These are phyloP conservation scores for Lentinula aciculospora DNA, from an alignment of 768 basidiomycete genomes.

Conservation along the genomic window DNA sequence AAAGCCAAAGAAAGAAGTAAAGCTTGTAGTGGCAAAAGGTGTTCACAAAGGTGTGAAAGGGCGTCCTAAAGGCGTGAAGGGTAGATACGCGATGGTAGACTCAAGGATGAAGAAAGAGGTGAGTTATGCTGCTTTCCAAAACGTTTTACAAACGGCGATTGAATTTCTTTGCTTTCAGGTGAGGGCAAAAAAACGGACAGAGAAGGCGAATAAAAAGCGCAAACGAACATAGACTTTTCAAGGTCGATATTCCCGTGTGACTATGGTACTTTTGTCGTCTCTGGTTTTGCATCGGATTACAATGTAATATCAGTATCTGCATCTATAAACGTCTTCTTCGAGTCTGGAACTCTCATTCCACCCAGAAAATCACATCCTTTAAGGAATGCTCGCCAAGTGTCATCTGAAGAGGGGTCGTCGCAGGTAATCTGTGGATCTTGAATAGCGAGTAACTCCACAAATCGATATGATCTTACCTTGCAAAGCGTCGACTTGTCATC, in stretches of 20 bases:
- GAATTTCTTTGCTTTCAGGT: slow-evolving; percentile 37
- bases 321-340: background rate
- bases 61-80: slow-evolving; percentile 93
- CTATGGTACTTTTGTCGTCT: background rate
- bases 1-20: slow-evolving; percentile 68
- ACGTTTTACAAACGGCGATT: slow-evolving; percentile 6
- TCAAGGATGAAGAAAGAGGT: slow-evolving; percentile 92
- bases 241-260: background rate
- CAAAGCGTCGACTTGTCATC: slow-evolving; percentile 45
- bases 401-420: slow-evolving; percentile 27
- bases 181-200: slow-evolving; percentile 77
- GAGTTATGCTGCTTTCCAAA: slow-evolving; percentile 14
- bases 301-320: slow-evolving; percentile 4
- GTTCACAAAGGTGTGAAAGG: slow-evolving; percentile 86
- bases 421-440: slow-evolving; percentile 40
- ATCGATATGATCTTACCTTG: slow-evolving; percentile 36
- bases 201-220: slow-evolving; percentile 65
- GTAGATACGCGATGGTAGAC: slow-evolving; percentile 92
- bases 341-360: background rate
- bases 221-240: slow-evolving; percentile 26
- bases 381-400: slow-evolving; percentile 38
- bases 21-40: slow-evolving; percentile 90
- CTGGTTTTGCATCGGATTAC: background rate
- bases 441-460: slow-evolving; percentile 1
- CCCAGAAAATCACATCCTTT: slow-evolving; percentile 20